phyloP scores from a whole-genome alignment of 208 protist species.

The Trypanosoma cruzi region DNA sequence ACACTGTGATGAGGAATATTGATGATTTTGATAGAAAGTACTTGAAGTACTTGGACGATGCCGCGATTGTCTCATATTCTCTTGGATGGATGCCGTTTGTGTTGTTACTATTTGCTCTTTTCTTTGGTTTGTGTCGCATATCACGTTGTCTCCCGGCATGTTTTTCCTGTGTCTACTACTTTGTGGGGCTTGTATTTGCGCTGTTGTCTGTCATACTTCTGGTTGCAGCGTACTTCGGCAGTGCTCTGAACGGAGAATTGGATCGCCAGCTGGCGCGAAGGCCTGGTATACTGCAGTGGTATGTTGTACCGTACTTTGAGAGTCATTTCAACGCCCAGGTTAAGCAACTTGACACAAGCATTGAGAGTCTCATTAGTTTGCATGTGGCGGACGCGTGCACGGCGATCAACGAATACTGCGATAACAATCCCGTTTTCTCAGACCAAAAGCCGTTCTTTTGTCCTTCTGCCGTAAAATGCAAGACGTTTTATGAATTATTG shows the following conservation, averaged over 20 bases:
- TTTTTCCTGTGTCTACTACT: conserved; percentile 60
- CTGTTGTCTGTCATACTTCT: conserved; percentile 64
- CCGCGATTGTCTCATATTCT: conserved; percentile 51
- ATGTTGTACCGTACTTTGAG: conserved; percentile 71
- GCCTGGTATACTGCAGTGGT: conserved; percentile 80
- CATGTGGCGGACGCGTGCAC: conserved; percentile 40
- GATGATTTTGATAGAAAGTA: conserved; percentile 39
- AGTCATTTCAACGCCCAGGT: conserved; percentile 43
- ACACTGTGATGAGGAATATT: conserved; percentile 31
- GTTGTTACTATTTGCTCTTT: conserved; percentile 56
- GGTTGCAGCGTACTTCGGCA: conserved; percentile 44
- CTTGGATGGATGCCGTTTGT: conserved; percentile 52
- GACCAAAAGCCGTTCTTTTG: conserved; percentile 8
- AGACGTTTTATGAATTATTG: background rate
- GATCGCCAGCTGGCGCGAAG: conserved; percentile 58
- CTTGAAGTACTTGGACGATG: conserved; percentile 68
- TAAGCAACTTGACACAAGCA: conserved; percentile 26
- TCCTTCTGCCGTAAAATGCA: background rate
- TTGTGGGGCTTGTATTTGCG: conserved; percentile 64
- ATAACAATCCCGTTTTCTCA: conserved; percentile 14
- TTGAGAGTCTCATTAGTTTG: conserved; percentile 26
- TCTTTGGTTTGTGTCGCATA: conserved; percentile 58
- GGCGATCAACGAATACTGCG: conserved; percentile 61
- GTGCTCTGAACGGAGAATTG: conserved; percentile 57
- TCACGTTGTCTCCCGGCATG: conserved; percentile 28